Base-by-base conservation (phyloP, 2,329 filamentous ascomycete species). In the Teratosphaeriaceae sp. region DNA sequence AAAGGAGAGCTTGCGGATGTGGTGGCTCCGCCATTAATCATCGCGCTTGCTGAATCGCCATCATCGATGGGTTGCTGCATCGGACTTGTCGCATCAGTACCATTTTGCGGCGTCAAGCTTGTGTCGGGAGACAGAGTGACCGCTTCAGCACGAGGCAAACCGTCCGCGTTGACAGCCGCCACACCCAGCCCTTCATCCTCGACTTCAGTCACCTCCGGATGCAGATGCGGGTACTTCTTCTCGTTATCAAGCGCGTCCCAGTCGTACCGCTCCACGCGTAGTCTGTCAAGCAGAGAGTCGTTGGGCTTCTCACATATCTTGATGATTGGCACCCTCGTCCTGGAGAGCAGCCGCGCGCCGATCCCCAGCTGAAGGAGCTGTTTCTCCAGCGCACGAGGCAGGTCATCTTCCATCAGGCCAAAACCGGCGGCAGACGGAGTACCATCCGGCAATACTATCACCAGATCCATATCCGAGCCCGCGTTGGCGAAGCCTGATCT, bases 391-490 rank as follows among this genome's bases (percentile, higher is more conserved):
- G 89, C 59, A 19, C 85, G 76, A 1, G 87, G 87, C 43, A 92
- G 71, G 40, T 75, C 69, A 34, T 74, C 66, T 16, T 64, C 59
- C 1, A 83, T 82, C 38, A 60, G 52, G 9, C 56, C 58, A 40
- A 59, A 57, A 47, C 50, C 47, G 9, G 58, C 53, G 13, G 51
- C 44, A 20, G 43, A 46, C 6, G 52, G 48, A 29, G 40, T 46
- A 6, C 53, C 43, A 18, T 58, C 51, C 40, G 58, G 78, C 1
- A 85, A 83, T 4, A 92, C 69, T 24, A 94, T 75, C 7, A 83
- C 85, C 22, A 95, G 75, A 63, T 96, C 89, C 83, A 95, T 88
- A 57, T 95, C 88, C 1, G 88, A 90, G n/a, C 80, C 79, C 55
- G 85, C 85, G 9, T 85, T 88, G 3, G 86, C 89, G 65, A 94